A percentile compares a stretch with the other conserved stretches of the same genome.
These are phyloP conservation scores for Boechera divaricarpa DNA, from an alignment of 345 rosid genomes.

Conservation along the genomic window DNA sequence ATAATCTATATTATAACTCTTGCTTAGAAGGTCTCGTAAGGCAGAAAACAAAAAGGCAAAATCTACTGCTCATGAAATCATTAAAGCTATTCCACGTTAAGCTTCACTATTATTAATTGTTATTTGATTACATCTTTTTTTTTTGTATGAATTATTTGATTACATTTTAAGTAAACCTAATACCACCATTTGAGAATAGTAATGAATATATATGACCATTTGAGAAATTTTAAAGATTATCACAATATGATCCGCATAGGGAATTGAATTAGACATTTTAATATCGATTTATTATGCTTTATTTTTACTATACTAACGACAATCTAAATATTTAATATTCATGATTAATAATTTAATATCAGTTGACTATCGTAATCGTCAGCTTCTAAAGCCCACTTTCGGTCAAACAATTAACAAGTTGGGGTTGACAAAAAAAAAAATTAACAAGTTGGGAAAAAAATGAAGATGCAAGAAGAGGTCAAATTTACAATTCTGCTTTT, in stretches of 20 bases:
- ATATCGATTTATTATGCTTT: neutral
- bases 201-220: neutral
- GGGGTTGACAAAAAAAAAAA: neutral
- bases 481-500: conserved; percentile 22
- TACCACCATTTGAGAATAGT: neutral
- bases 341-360: neutral
- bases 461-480: conserved; percentile 30
- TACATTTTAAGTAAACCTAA: conserved; percentile 25
- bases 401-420: conserved; percentile 30
- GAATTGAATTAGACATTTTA: neutral
- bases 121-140: neutral
- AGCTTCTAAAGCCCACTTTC: neutral
- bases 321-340: neutral
- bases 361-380: conserved; percentile 3
- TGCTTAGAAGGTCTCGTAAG: conserved; percentile 25
- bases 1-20: conserved; percentile 3
- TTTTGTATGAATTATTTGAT: neutral
- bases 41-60: conserved; percentile 18
- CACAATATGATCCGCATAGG: neutral
- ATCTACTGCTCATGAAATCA: conserved; percentile 6
- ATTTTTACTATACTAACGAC: neutral
- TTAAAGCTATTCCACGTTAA: conserved; percentile 15
- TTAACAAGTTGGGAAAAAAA: neutral
- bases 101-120: neutral
- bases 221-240: conserved; percentile 17